Conservation (phyloP, 1,139 yeast genomes). For the Pichia sp. region DNA sequence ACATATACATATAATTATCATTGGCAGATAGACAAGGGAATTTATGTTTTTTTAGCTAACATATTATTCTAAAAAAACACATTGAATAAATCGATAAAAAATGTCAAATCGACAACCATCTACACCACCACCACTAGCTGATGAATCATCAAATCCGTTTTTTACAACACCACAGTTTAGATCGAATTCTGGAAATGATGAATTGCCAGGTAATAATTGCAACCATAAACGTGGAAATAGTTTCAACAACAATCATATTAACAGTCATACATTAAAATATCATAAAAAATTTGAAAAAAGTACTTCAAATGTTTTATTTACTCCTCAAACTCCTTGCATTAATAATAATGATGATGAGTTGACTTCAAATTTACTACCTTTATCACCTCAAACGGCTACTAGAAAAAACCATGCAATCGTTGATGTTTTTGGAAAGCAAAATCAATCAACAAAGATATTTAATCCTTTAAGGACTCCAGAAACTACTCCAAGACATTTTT, state of each 20-base stretch:
- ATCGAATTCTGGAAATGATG: not conserved
- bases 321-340: slow-evolving; percentile 23
- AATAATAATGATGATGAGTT: slow-evolving; percentile 13
- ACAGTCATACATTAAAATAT: not conserved
- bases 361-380: slow-evolving; percentile 4
- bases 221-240: not conserved
- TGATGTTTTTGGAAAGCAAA: slow-evolving; percentile 3
- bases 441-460: not conserved
- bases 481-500: slow-evolving; percentile 22
- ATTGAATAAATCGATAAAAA: not conserved
- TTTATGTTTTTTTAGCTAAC: too few relatives aligned
- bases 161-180: slow-evolving; percentile 14
- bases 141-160: slow-evolving; percentile 3
- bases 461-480: slow-evolving; percentile 26
- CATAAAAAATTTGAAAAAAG: not conserved
- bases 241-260: not conserved
- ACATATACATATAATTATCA: too few relatives aligned
- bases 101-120: slow-evolving; percentile 22
- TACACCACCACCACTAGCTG: slow-evolving; percentile 23
- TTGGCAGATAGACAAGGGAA: too few relatives aligned
- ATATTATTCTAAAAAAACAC: too few relatives aligned
- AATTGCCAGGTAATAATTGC: not conserved
- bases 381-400: slow-evolving; percentile 12
- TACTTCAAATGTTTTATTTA: slow-evolving; percentile 14
- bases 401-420: slow-evolving; percentile 3